Percentiles rank a stretch among this genome's conserved stretches.
Conservation (phyloP, 2,329 filamentous ascomycete species). For the Stagonosporopsis tanaceti region DNA sequence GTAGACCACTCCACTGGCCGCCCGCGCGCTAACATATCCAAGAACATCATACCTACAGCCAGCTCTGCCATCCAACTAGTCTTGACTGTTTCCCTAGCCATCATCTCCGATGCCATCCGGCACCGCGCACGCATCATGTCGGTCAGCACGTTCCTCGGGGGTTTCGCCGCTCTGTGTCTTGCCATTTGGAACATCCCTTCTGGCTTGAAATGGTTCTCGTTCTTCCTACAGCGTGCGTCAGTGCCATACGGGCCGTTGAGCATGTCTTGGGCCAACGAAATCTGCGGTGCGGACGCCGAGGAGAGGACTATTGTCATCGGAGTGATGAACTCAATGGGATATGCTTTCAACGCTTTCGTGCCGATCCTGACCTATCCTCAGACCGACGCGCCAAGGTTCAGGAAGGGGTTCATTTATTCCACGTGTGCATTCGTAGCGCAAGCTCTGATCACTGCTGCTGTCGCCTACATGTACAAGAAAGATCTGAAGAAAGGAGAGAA, state of each 20-base stretch:
- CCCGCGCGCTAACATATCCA: background rate
- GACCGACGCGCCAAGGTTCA: conserved; percentile 27
- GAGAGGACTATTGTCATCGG: conserved; percentile 57
- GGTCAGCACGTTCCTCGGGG: conserved; percentile 24
- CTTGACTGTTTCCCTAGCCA: conserved; percentile 26
- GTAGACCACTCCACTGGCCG: background rate
- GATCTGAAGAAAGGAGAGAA: conserved; percentile 19
- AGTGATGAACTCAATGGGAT: conserved; percentile 56
- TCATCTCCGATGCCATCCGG: conserved; percentile 28
- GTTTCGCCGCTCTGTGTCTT: conserved; percentile 35
- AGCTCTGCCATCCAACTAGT: conserved; percentile 29
- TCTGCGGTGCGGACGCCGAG: conserved; percentile 55
- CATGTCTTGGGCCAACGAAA: conserved; percentile 58
- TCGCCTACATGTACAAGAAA: conserved; percentile 27
- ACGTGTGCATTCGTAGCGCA: conserved; percentile 25
- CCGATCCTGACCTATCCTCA: conserved; percentile 37
- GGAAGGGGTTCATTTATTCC: conserved; percentile 28
- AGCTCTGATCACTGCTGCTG: conserved; percentile 19
- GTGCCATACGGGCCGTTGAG: conserved; percentile 45
- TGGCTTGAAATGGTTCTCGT: conserved; percentile 45
- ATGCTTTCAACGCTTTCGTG: conserved; percentile 57
- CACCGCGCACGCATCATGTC: conserved; percentile 28
- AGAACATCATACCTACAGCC: conserved; percentile 32
- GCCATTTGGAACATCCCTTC: conserved; percentile 43
- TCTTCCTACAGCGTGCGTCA: conserved; percentile 39